These are phyloP conservation scores for Rauvolfia tetraphylla DNA, from an alignment of 257 asterid species.

Conservation along the genomic window DNA sequence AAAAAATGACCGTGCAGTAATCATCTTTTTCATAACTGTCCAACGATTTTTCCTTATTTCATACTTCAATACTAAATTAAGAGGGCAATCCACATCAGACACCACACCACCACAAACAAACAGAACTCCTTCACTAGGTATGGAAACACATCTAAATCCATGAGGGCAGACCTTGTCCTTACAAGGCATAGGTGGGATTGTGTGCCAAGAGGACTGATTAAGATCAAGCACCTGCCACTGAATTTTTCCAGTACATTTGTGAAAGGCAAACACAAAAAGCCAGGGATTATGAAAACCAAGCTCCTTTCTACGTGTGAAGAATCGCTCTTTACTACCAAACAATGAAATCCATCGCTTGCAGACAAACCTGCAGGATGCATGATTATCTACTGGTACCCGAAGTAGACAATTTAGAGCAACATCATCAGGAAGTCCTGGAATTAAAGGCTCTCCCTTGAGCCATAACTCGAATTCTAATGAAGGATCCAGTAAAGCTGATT, in stretches of 20 bases:
- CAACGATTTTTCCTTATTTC: slow-evolving; percentile 76
- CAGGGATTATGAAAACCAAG: slow-evolving; percentile 83
- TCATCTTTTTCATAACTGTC: slow-evolving; percentile 87
- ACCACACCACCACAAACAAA: slow-evolving; percentile 80
- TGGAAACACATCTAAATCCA: slow-evolving; percentile 78
- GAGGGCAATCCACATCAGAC: slow-evolving; percentile 80
- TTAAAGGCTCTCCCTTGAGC: slow-evolving; percentile 53
- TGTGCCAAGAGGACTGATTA: slow-evolving; percentile 65
- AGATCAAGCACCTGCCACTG: slow-evolving; percentile 89
- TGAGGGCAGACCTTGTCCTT: slow-evolving; percentile 84
- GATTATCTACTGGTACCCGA: slow-evolving; percentile 66
- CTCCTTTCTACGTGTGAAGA: slow-evolving; percentile 66
- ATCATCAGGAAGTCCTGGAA: slow-evolving; percentile 94
- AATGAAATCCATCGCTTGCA: slow-evolving; percentile 77
- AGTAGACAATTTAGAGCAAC: slow-evolving; percentile 87
- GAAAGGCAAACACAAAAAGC: slow-evolving; percentile 79
- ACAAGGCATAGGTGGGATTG: slow-evolving; percentile 92
- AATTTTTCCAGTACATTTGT: slow-evolving; percentile 76
- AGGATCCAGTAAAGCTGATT: slow-evolving; percentile 49
- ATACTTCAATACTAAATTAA: slow-evolving; percentile 74
- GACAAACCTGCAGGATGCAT: slow-evolving; percentile 47
- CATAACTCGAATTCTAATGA: slow-evolving; percentile 44
- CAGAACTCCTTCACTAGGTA: slow-evolving; percentile 68
- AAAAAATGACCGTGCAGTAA: slow-evolving; percentile 76
- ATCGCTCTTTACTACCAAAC: slow-evolving; percentile 71